Conservation (phyloP, 176 grass and related monocot genomes). For the Dendrocalamus sinicus region DNA sequence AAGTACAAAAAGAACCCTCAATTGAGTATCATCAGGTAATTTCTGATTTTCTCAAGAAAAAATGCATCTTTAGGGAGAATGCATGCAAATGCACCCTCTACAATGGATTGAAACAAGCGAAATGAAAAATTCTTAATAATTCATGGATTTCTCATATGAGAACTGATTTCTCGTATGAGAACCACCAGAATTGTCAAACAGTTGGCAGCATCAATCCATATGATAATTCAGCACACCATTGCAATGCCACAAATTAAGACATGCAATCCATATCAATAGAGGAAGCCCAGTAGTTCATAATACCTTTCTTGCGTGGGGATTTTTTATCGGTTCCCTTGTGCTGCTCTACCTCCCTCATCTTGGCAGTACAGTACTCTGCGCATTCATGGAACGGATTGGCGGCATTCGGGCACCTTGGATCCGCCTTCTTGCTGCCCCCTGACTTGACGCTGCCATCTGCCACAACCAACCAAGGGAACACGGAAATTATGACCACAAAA, state of each 20-base stretch:
- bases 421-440: constrained; percentile 48
- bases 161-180: constrained; percentile 4
- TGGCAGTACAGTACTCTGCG: constrained; percentile 52
- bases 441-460: constrained; percentile 49
- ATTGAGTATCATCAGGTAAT: not conserved
- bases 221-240: not conserved
- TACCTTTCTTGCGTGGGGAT: constrained; percentile 48
- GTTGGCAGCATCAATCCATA: not conserved
- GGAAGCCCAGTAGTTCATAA: not conserved
- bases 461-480: constrained; percentile 4
- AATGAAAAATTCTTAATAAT: not conserved
- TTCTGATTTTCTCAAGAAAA: not conserved
- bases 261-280: not conserved
- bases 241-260: not conserved
- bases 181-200: not conserved
- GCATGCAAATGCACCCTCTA: not conserved
- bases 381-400: constrained; percentile 83
- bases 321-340: constrained; percentile 29
- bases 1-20: not conserved
- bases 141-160: not conserved
- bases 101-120: not conserved
- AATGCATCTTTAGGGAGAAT: not conserved
- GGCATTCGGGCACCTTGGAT: constrained; percentile 61
- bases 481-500: not conserved
- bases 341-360: constrained; percentile 49